These are phyloP conservation scores for Phyllosticta capitalensis DNA, from an alignment of 2,329 filamentous ascomycete genomes.

Conservation along the genomic window DNA sequence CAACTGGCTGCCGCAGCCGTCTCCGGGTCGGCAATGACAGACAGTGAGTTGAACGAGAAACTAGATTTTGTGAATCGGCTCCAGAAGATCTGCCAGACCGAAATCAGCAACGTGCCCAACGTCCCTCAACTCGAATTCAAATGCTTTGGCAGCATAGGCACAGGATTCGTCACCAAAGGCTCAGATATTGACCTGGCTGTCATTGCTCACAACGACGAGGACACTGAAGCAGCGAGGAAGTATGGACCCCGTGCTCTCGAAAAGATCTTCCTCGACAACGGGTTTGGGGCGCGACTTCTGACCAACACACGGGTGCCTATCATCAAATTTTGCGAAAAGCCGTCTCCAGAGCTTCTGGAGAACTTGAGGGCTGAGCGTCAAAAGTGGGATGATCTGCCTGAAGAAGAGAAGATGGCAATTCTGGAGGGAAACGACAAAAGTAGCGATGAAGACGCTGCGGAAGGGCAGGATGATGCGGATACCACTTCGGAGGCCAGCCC, in stretches of 20 bases:
- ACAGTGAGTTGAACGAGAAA: slow-evolving; percentile 57
- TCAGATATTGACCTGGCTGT: slow-evolving; percentile 87
- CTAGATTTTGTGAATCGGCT: slow-evolving; percentile 58
- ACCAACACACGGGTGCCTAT: slow-evolving; percentile 76
- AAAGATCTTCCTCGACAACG: slow-evolving; percentile 60
- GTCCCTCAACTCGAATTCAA: slow-evolving; percentile 52
- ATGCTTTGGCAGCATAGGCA: slow-evolving; percentile 74
- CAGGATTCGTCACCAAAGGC: slow-evolving; percentile 77
- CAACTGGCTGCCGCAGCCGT: slow-evolving; percentile 39
- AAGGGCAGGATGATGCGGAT: neutral
- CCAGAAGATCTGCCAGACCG: slow-evolving; percentile 53
- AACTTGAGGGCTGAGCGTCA: slow-evolving; percentile 55
- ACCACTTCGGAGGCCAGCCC: neutral
- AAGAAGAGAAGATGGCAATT: slow-evolving; percentile 33
- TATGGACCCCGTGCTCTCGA: slow-evolving; percentile 52
- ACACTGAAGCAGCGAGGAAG: slow-evolving; percentile 29
- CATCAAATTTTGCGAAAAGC: slow-evolving; percentile 72
- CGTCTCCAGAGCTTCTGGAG: slow-evolving; percentile 49
- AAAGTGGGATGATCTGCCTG: slow-evolving; percentile 57
- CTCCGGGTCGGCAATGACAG: slow-evolving; percentile 51
- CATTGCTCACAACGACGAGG: slow-evolving; percentile 47
- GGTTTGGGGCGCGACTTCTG: slow-evolving; percentile 66
- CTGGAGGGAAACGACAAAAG: slow-evolving; percentile 1
- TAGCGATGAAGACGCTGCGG: neutral
- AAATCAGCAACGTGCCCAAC: slow-evolving; percentile 29